phyloP scores from a whole-genome alignment of 2,329 filamentous ascomycete genomes.

The Calonectria fujianensis region DNA sequence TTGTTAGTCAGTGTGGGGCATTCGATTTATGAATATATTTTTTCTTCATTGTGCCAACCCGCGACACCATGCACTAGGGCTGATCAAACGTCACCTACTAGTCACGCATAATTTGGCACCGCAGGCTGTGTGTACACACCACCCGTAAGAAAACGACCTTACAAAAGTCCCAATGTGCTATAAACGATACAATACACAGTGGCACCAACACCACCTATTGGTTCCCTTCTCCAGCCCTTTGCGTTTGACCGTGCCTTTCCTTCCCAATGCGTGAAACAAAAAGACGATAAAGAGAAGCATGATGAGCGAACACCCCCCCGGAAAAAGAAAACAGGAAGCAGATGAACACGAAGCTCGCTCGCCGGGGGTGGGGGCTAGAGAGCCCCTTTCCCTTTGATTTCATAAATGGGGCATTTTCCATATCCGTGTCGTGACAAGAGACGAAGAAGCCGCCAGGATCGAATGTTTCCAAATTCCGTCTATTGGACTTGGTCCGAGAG shows the following conservation, averaged over 20 bases:
- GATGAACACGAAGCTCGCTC: not conserved
- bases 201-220: conserved; percentile 48
- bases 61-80: not conserved
- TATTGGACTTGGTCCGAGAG: not conserved
- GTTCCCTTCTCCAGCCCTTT: conserved; percentile 37
- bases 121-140: not conserved
- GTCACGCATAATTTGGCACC: not conserved
- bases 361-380: not conserved
- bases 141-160: conserved; percentile 17
- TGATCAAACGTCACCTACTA: not conserved
- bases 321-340: not conserved
- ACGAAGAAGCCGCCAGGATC: not conserved
- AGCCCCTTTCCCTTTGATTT: conserved; percentile 5
- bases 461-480: not conserved
- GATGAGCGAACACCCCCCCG: not conserved
- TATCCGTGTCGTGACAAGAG: not conserved
- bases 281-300: conserved; percentile 17
- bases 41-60: not conserved
- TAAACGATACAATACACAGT: conserved; percentile 53
- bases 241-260: conserved; percentile 37
- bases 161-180: conserved; percentile 46
- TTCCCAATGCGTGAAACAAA: conserved; percentile 40
- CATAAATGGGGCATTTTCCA: not conserved
- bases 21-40: not conserved
- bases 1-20: not conserved